phyloP scores from a whole-genome alignment of 2,329 filamentous ascomycete genomes.

The Cladosporium sp. region DNA sequence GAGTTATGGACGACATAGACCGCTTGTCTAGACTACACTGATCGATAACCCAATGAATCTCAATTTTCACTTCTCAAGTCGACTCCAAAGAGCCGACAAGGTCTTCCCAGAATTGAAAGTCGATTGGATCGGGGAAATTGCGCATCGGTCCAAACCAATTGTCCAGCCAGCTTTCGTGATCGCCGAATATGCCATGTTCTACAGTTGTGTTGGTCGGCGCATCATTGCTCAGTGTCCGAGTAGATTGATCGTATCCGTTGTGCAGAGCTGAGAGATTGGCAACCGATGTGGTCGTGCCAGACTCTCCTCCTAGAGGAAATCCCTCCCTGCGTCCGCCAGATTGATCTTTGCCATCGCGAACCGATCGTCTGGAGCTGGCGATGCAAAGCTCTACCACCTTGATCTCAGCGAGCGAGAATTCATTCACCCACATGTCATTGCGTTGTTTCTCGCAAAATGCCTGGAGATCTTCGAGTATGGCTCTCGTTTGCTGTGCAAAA shows the following conservation, averaged over 20 bases:
- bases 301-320: neutral
- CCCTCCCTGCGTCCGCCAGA: neutral
- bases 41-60: no score
- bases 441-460: slow-evolving; percentile 1
- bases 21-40: no score
- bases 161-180: neutral
- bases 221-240: neutral
- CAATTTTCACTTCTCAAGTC: neutral
- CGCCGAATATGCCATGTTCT: neutral
- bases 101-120: neutral
- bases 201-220: neutral
- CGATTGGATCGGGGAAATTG: neutral
- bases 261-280: neutral
- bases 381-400: neutral
- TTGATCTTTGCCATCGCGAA: neutral
- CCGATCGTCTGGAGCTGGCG: neutral
- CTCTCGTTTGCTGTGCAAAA: neutral
- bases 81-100: neutral
- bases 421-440: neutral
- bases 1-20: no score
- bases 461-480: neutral
- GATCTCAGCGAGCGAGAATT: neutral
- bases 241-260: neutral
- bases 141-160: neutral
- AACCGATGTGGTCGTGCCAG: neutral